Evolutionary conservation across 2,329 filamentous ascomycete genomes (phyloP), one percentile per base, ranked within the genome.

Genomic region (Neofusicoccum cordaticola): DNA sequence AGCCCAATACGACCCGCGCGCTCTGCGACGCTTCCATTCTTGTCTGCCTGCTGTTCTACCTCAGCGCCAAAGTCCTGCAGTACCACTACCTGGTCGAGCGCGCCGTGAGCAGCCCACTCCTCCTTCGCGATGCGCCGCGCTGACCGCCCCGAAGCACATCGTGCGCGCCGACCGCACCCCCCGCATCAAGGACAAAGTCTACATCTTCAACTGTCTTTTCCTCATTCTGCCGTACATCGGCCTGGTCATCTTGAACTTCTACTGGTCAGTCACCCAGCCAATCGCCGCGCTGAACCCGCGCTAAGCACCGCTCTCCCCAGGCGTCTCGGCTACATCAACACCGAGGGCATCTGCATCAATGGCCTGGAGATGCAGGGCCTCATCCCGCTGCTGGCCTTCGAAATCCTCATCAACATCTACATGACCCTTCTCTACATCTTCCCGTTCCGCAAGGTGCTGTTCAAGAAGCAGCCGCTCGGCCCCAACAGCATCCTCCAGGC

Each of bases 71-170:
- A 77, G 83, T 88, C 77, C 74, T 88, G 22, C 85, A 88, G n/a
- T 89, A 89, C 69, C 79, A 86, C 31, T 89, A 89, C 70, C 77
- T 89, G 2, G 86, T 87, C 0, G 87, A 89, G 71, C 87, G 86
- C 74, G 86, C 84, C 48, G 85, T 86, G 74, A 71, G 81, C 75
- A 45, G 41, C 27, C 35, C 1, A 39, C 11, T 12, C 7, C 35
- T 37, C 15, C 8, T 31, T 6, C 19, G 2, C 7, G 12, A 34
- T 4, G 8, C 22, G 66, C 2, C 13, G 4, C 1, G n/a, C 27
- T 34, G 9, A 48, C 17, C 19, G 13, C 37, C 51, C 37, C 22
- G 3, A 48, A 86, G 82, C 84, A 86, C 68, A 86, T 88, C 53
- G 84, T 89, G 61, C 81, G 85, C 57, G 82, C 83, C 34, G 80